phyloP scores from a whole-genome alignment of 2,329 filamentous ascomycete genomes.

The Ophiosphaerella korrae region DNA sequence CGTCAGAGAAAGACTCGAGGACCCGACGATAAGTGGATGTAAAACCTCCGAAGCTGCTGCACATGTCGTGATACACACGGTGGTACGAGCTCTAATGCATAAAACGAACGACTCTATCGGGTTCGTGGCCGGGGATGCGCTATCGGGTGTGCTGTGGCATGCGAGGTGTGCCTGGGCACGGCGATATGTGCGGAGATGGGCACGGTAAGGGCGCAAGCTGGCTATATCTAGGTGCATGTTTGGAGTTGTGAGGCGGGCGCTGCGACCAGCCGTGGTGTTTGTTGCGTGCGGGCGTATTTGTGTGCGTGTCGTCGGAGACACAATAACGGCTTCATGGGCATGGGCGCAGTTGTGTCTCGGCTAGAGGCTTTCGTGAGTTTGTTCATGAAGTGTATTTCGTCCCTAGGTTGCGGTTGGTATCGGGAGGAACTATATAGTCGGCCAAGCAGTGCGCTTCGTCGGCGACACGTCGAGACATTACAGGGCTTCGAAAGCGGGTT shows the following conservation, averaged over 20 bases:
- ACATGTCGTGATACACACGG: slow-evolving; percentile 3
- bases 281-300: no score
- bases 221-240: no score
- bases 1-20: neutral
- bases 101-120: no score
- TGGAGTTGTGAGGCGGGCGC: no score
- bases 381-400: neutral
- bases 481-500: neutral
- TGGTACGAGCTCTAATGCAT: neutral
- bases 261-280: no score
- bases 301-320: neutral
- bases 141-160: neutral
- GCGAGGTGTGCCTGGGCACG: neutral
- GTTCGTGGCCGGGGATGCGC: neutral
- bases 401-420: no score
- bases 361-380: no score
- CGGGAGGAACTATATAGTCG: no score
- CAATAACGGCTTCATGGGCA: neutral
- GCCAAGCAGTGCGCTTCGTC: no score
- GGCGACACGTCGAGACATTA: no score
- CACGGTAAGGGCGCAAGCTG: no score
- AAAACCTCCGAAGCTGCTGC: slow-evolving; percentile 3
- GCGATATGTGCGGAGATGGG: no score
- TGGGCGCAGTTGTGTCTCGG: neutral
- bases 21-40: neutral